phyloP scores from a whole-genome alignment of 148 eudicot species.

The Rhododendron ovatum region DNA sequence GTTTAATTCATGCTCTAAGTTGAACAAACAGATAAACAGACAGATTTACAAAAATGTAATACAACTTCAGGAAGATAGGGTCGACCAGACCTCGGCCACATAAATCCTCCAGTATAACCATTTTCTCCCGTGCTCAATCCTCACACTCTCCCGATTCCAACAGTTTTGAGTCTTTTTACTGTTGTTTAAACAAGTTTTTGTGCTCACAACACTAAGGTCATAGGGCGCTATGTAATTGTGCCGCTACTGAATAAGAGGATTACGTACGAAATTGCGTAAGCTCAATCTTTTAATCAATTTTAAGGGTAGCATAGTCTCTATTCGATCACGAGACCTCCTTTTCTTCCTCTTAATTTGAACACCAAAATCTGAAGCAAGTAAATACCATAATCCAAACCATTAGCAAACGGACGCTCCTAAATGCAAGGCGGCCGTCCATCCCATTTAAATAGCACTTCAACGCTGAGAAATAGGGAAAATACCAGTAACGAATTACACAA shows the following conservation, averaged over 20 bases:
- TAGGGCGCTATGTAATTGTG: neutral
- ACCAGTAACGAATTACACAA: neutral
- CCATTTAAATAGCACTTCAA: neutral
- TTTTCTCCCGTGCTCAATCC: neutral
- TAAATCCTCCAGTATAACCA: neutral
- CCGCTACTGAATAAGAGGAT: neutral
- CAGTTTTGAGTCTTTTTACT: neutral
- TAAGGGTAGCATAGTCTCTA: neutral
- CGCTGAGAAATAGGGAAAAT: neutral
- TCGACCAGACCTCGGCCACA: neutral
- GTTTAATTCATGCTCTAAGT: neutral
- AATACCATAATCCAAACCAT: neutral
- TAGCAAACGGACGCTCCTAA: neutral
- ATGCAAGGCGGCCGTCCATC: neutral
- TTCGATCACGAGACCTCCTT: neutral
- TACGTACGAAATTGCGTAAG: neutral
- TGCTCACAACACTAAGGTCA: neutral
- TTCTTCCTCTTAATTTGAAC: neutral
- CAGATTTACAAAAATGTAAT: neutral
- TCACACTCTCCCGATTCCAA: neutral
- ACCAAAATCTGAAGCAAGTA: neutral
- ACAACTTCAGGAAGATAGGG: neutral
- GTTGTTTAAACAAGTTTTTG: neutral
- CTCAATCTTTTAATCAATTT: neutral
- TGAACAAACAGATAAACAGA: neutral